Percentiles rank a stretch among this genome's conserved stretches.
These are phyloP conservation scores for Scenedesmus sp. DNA, from an alignment of 163 green algal species.

Conservation along the genomic window DNA sequence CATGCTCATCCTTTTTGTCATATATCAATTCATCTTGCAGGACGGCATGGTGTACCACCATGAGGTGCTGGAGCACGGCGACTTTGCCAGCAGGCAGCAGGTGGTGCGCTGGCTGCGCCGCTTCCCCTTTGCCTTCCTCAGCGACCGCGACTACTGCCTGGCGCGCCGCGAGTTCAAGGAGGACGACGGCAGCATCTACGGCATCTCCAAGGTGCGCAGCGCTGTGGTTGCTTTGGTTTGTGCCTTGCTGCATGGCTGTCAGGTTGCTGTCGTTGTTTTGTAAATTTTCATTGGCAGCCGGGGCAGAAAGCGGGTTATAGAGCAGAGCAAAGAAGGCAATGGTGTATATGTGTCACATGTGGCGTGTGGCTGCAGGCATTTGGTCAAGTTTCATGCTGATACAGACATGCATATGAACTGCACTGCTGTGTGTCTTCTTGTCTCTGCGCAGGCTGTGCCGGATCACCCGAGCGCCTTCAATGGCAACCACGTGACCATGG, in stretches of 20 bases:
- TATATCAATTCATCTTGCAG: background rate
- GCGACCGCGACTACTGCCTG: slow-evolving; percentile 90
- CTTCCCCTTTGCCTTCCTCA: slow-evolving; percentile 94
- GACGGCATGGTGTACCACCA: slow-evolving; percentile 56
- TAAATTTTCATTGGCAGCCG: too few relatives aligned
- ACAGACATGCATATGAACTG: background rate
- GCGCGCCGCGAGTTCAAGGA: slow-evolving; percentile 77
- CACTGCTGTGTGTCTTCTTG: background rate
- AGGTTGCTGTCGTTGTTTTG: background rate
- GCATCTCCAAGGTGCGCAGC: slow-evolving; percentile 79
- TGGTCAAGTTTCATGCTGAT: too few relatives aligned
- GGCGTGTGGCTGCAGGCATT: background rate
- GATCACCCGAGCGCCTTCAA: slow-evolving; percentile 69
- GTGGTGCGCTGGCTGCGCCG: slow-evolving; percentile 91
- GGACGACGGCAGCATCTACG: slow-evolving; percentile 74
- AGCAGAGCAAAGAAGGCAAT: too few relatives aligned
- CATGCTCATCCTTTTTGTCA: background rate
- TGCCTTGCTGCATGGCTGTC: background rate
- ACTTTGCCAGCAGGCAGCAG: slow-evolving; percentile 73
- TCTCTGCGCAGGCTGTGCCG: slow-evolving; percentile 47
- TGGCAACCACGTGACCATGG: slow-evolving; percentile 74
- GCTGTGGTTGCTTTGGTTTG: too few relatives aligned
- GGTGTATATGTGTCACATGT: too few relatives aligned
- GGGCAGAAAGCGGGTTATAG: too few relatives aligned
- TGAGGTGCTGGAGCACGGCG: slow-evolving; percentile 77